A percentile compares a stretch with the other conserved stretches of the same genome.
Conservation (phyloP, 495 filamentous ascomycete species). For the Chaetomium tenue region DNA sequence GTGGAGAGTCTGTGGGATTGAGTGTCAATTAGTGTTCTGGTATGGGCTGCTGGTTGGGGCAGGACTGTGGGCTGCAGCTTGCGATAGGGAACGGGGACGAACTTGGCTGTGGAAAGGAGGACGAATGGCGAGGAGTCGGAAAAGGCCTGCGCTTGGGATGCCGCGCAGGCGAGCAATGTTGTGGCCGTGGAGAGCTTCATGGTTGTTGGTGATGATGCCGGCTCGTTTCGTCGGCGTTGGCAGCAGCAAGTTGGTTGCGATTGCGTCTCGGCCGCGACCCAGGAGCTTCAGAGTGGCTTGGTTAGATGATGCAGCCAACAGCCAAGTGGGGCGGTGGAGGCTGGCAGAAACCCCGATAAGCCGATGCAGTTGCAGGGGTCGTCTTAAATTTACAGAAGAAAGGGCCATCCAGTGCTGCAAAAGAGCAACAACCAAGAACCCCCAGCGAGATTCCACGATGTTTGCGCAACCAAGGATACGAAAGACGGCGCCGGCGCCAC, state of each 20-base stretch:
- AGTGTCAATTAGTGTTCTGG: slow-evolving; percentile 17
- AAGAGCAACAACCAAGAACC: neutral
- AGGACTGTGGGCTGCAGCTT: too few relatives aligned
- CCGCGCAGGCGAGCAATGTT: slow-evolving; percentile 60
- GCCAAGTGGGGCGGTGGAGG: slow-evolving; percentile 19
- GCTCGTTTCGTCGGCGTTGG: slow-evolving; percentile 17
- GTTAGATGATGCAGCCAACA: slow-evolving; percentile 21
- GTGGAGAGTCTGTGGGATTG: slow-evolving; percentile 34
- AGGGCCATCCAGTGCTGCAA: slow-evolving; percentile 2
- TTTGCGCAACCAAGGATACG: slow-evolving; percentile 52
- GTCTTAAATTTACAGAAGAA: slow-evolving; percentile 17
- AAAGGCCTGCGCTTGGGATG: slow-evolving; percentile 62
- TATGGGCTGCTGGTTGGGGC: too few relatives aligned
- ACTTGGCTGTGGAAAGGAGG: slow-evolving; percentile 77
- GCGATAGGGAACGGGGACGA: slow-evolving; percentile 35
- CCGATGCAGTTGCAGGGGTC: slow-evolving; percentile 6
- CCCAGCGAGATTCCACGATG: slow-evolving; percentile 30
- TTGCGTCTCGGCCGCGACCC: slow-evolving; percentile 2
- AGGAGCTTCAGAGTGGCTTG: slow-evolving; percentile 11
- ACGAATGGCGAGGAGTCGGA: slow-evolving; percentile 84
- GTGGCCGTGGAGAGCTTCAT: slow-evolving; percentile 64
- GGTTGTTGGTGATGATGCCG: slow-evolving; percentile 29
- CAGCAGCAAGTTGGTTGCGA: slow-evolving; percentile 21
- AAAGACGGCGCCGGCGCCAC: slow-evolving; percentile 47
- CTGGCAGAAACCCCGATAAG: slow-evolving; percentile 27